Conservation (phyloP, 2,329 filamentous ascomycete species). For the Claviceps capensis region DNA sequence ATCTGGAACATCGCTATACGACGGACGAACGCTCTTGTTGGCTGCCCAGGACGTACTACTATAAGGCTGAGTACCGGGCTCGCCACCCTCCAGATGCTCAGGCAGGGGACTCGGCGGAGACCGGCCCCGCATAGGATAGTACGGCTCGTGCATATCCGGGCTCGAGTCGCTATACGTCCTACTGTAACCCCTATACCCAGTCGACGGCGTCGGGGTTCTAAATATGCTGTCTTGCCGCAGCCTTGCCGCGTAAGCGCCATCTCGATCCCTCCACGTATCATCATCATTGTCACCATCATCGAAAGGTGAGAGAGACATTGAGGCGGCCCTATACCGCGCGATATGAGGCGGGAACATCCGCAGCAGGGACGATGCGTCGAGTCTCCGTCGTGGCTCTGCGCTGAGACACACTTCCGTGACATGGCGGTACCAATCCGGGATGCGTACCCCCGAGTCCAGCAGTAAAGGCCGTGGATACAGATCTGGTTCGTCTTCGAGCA, state of each 20-base stretch:
- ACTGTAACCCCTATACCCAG: slow-evolving; percentile 29
- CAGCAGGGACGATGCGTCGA: slow-evolving; percentile 61
- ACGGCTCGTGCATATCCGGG: slow-evolving; percentile 25
- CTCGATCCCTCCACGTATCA: slow-evolving; percentile 13
- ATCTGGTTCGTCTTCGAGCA: slow-evolving; percentile 83
- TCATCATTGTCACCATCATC: slow-evolving; percentile 26
- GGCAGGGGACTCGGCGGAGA: slow-evolving; percentile 39
- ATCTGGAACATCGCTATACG: slow-evolving; percentile 22
- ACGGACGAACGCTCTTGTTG: slow-evolving; percentile 24
- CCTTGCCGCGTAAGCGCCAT: slow-evolving; percentile 21
- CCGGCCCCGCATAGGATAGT: slow-evolving; percentile 35
- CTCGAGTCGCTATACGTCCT: slow-evolving; percentile 23
- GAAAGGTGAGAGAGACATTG: slow-evolving; percentile 21
- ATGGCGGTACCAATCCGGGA: slow-evolving; percentile 67
- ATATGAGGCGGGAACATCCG: slow-evolving; percentile 44
- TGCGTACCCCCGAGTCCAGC: slow-evolving; percentile 41
- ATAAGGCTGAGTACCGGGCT: slow-evolving; percentile 15
- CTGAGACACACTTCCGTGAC: slow-evolving; percentile 68
- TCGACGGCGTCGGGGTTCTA: slow-evolving; percentile 26
- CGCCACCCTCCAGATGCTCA: slow-evolving; percentile 26
- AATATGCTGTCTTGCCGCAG: slow-evolving; percentile 21
- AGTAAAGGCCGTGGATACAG: slow-evolving; percentile 56
- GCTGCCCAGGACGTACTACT: slow-evolving; percentile 24
- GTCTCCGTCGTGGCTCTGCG: slow-evolving; percentile 55
- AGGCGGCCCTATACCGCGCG: slow-evolving; percentile 2